Base-by-base conservation (phyloP, 164 flowering plant species). In the Macadamia integrifolia region DNA sequence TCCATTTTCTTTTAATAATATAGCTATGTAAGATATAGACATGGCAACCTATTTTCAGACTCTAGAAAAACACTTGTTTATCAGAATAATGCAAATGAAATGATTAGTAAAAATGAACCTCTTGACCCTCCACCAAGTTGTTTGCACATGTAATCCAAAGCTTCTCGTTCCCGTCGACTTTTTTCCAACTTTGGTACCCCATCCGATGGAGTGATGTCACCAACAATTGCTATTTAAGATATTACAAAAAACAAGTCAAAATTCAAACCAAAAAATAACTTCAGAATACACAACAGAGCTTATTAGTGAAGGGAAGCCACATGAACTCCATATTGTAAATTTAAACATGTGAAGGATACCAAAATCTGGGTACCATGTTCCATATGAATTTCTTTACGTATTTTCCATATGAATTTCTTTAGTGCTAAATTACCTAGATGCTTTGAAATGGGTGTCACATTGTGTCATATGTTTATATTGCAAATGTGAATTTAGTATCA, bases 171-270 rank as follows among this genome's bases (percentile, higher is more conserved):
- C 65, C 80, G 71, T 57, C 93, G 82, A 70, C 84, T 86, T 79
- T 93, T 93, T 71, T 93, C 98, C 35, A 11, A 74, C 80, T 93
- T 93, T 42, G 98, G 78, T 49, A 93, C 71, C 59, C 97, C 96
- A 82, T 91, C 97, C 1, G 77, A 68, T 71, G 98, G 98, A 67
- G 98, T 84, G 58, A 93, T 93, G 70, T 93, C 98, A 12, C 98
- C 98, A 77, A 93, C 96, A 82, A 93, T 91, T 17, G 98, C 97
- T 91, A 65, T 46, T 65, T 70, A 74, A 77, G 44, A 56, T 43
- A 65, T 46, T 65, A 35, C 50, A 15, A 50, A 43, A 49, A 64
- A 44, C 46, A 74, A 44, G 2, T 14, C 52, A 60, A 58, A 66
- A 28, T 30, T 1, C 9, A 13, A 60, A 32, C 8, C 5, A 31